Percentiles rank a stretch among this genome's conserved stretches.
These are phyloP conservation scores for Ophiostoma ips DNA, from an alignment of 2,329 filamentous ascomycete genomes.

Conservation along the genomic window DNA sequence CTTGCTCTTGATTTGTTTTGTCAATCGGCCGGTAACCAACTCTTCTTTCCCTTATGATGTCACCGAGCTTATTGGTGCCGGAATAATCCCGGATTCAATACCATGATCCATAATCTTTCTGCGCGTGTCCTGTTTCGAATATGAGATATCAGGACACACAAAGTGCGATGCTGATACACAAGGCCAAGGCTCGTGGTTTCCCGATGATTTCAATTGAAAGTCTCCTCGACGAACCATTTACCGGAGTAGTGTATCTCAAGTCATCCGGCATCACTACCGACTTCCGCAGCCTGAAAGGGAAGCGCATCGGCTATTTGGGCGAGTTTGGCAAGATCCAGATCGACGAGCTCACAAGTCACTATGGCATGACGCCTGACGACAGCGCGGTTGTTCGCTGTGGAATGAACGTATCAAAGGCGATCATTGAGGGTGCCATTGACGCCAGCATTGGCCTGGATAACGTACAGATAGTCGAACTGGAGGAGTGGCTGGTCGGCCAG, in stretches of 20 bases:
- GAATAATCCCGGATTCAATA: conserved; percentile 62
- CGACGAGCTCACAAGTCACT: conserved; percentile 61
- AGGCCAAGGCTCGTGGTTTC: conserved; percentile 61
- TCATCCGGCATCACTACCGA: conserved; percentile 59
- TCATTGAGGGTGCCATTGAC: conserved; percentile 45
- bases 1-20: no score
- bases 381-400: conserved; percentile 67
- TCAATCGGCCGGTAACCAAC: no score
- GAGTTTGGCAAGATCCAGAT: conserved; percentile 78
- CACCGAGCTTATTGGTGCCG: conserved; percentile 62
- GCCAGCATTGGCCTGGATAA: conserved; percentile 64
- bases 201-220: conserved; percentile 60
- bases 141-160: neutral
- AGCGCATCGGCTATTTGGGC: conserved; percentile 44
- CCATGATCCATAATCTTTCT: conserved; percentile 68
- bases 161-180: neutral
- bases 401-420: conserved; percentile 69
- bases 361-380: conserved; percentile 33
- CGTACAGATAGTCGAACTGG: conserved; percentile 71
- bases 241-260: conserved; percentile 43
- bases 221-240: conserved; percentile 63
- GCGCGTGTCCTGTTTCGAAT: neutral
- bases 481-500: conserved; percentile 56
- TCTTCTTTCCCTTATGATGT: conserved; percentile 43
- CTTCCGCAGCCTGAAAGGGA: conserved; percentile 55